Conservation (phyloP, 2,329 filamentous ascomycete genomes). For the Ceratocystis harringtonii region DNA sequence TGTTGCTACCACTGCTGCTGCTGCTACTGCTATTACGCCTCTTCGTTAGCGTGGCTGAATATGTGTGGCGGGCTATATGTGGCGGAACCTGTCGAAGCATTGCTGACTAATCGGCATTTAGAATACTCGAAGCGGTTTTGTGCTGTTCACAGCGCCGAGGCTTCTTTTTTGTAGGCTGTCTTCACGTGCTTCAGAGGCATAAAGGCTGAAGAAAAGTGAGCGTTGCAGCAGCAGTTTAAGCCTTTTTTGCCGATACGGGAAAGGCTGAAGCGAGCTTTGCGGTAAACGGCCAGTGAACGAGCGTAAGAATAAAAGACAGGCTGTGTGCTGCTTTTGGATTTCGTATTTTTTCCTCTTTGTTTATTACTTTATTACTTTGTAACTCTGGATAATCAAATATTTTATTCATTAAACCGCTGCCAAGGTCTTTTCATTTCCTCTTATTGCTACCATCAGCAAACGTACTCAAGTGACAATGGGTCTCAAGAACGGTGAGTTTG, state of each 20-base stretch:
- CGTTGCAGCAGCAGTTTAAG: no score
- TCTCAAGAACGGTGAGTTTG: conserved; percentile 13
- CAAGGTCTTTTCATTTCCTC: background rate
- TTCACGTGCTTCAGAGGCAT: background rate
- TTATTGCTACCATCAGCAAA: background rate
- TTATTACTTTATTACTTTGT: background rate
- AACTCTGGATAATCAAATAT: background rate
- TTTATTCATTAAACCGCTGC: background rate
- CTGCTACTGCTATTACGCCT: no score
- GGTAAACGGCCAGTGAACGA: no score
- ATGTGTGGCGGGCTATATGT: background rate
- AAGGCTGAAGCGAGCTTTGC: background rate
- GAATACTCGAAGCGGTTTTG: background rate
- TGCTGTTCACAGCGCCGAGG: background rate
- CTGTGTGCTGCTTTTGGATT: background rate
- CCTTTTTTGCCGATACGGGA: background rate
- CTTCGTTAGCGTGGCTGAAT: background rate
- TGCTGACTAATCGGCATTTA: background rate
- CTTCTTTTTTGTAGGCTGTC: background rate
- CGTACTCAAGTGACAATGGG: conserved; percentile 3
- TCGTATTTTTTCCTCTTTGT: background rate
- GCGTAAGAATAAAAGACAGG: background rate
- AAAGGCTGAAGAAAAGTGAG: no score
- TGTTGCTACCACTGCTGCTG: no score
- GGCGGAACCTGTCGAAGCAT: background rate